Base-by-base conservation (phyloP, 257 asterid genomes). In the Nicotiana benthamiana region DNA sequence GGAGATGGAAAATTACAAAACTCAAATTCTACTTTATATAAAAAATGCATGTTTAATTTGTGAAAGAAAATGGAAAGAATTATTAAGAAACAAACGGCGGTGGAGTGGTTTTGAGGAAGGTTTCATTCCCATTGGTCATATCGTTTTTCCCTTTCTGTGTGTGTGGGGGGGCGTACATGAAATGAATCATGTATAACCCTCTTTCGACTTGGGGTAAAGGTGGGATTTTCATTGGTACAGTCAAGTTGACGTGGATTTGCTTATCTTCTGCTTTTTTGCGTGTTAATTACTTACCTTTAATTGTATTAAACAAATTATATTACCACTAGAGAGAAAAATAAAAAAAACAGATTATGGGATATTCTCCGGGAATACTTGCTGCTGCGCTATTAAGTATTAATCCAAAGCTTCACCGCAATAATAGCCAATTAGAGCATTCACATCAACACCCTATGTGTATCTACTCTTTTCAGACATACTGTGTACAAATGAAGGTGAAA, bases 231-330 rank as follows among this genome's bases (percentile, higher is more conserved):
- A 51, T 51, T 51, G 18, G 57, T 10, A 74, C 79, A 48, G 62
- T 48, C 79, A 48, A 24, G 62, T 74, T 74, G 79, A 48, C 79
- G 79, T 74, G 79, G 79, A 74, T 74, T 7, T 48, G 79, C 79
- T 74, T 48, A 48, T 74, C 26, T 48, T 74, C 79, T 18, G 6
- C 61, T 7, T 24, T 74, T 24, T 7, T 46, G 78, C 2, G 60
- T 72, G 13, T 13, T 46, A 72, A 46, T 22, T 46, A 24, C 78
- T 0, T 15, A 13, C 60, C 60, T 2, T 43, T 11, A 4, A 18
- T 20, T 5, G 24, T 18, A 9, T 40, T 40, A 40, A 54, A 4
- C 6, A 16, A 17, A 56, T 6, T 18, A 56, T 5, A 28, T 4
- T 28, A 28, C 32, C 32, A 28, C 32, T 28, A 17, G 24, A 17